Percentiles rank a stretch among this genome's conserved stretches.
These are phyloP conservation scores for Fraxinus nigra DNA, from an alignment of 305 asterid genomes.

Conservation along the genomic window DNA sequence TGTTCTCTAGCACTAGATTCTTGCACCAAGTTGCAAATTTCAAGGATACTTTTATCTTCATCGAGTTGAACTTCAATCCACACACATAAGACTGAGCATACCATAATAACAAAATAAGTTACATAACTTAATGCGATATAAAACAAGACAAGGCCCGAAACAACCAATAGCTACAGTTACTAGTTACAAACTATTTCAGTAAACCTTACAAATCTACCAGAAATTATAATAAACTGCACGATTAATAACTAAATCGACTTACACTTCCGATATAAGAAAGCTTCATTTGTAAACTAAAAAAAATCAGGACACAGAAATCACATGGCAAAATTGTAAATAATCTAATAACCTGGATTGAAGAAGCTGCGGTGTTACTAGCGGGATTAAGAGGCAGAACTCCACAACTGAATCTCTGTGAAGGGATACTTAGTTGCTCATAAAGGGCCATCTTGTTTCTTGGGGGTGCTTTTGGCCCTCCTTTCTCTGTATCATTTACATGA, in stretches of 20 bases:
- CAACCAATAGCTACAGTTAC: not conserved
- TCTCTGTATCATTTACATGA: slow-evolving; percentile 81
- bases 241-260: not conserved
- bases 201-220: not conserved
- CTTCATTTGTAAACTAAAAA: not conserved
- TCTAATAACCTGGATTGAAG: slow-evolving; percentile 55
- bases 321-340: slow-evolving; percentile 9
- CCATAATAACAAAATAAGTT: not conserved
- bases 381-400: slow-evolving; percentile 27
- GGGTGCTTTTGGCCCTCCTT: slow-evolving; percentile 98
- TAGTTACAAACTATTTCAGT: not conserved
- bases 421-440: slow-evolving; percentile 88
- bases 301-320: not conserved
- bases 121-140: not conserved
- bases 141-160: not conserved
- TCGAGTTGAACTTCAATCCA: not conserved
- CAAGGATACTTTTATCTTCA: not conserved
- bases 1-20: not conserved
- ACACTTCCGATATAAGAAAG: not conserved
- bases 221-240: not conserved
- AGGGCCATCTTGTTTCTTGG: slow-evolving; percentile 99
- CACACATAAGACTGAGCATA: not conserved
- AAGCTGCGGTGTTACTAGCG: slow-evolving; percentile 14
- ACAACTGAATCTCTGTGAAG: slow-evolving; percentile 62
- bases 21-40: not conserved